Evolutionary conservation across 352 stramenopile genomes (phyloP).

Genomic region (Globisporangium middletonii): DNA sequence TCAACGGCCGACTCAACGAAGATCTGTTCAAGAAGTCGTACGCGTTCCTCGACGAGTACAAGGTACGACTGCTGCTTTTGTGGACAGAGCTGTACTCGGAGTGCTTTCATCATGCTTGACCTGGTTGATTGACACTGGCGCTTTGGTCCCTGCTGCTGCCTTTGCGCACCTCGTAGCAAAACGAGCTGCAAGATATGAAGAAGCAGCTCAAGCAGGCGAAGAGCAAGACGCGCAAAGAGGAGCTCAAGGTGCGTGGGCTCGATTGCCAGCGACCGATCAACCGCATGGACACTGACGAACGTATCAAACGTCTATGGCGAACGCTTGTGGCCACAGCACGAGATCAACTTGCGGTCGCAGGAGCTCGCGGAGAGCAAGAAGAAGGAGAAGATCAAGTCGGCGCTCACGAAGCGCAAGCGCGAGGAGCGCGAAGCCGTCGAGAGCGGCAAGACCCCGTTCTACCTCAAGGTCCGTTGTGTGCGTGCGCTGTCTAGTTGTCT

Average conservation of each 20-base stretch:
- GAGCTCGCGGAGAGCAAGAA: constrained; percentile 73
- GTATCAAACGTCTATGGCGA: neutral
- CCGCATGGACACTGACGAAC: neutral
- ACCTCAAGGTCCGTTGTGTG: constrained; percentile 62
- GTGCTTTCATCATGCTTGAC: neutral
- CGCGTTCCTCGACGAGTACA: constrained; percentile 87
- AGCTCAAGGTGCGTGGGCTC: constrained; percentile 54
- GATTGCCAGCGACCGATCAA: neutral
- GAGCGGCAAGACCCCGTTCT: constrained; percentile 87
- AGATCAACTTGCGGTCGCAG: constrained; percentile 65
- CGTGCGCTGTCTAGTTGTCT: neutral
- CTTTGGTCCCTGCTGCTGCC: neutral
- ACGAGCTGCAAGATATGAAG: constrained; percentile 82
- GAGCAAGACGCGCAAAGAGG: constrained; percentile 58
- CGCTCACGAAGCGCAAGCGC: constrained; percentile 73
- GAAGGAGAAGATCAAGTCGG: constrained; percentile 60
- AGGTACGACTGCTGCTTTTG: constrained; percentile 19
- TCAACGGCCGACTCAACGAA: constrained; percentile 83
- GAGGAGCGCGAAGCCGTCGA: constrained; percentile 87
- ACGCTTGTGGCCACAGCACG: constrained; percentile 23
- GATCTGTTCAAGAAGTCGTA: constrained; percentile 88
- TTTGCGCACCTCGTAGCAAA: constrained; percentile 26
- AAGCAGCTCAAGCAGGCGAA: constrained; percentile 70
- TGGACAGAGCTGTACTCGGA: neutral
- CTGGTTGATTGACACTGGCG: neutral